Evolutionary conservation across 2,329 filamentous ascomycete genomes (phyloP).

Genomic region (Penicillium sp.): DNA sequence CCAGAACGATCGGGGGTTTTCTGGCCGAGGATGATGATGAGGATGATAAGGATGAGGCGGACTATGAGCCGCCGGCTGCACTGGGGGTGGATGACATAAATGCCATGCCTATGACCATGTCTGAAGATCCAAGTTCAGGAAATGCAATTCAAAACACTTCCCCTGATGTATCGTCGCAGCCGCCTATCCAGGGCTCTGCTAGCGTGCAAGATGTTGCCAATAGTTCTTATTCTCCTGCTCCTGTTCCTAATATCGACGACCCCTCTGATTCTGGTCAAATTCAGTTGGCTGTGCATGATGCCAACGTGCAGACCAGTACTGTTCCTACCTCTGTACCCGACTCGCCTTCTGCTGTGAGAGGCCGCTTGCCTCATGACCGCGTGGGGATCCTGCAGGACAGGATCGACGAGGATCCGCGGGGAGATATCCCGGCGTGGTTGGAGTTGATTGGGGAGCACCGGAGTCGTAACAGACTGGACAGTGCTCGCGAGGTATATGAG

Average conservation of each 20-base stretch:
- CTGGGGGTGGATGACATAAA: slow-evolving; percentile 48
- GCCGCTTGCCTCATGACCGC: slow-evolving; percentile 65
- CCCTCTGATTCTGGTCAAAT: slow-evolving; percentile 35
- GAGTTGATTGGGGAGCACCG: slow-evolving; percentile 80
- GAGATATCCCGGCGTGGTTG: slow-evolving; percentile 89
- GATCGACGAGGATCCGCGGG: slow-evolving; percentile 85
- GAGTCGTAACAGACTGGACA: slow-evolving; percentile 74
- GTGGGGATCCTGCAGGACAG: slow-evolving; percentile 81
- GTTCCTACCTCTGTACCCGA: slow-evolving; percentile 41
- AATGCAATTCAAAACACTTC: slow-evolving; percentile 54
- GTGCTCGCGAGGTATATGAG: slow-evolving; percentile 74
- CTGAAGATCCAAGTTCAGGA: slow-evolving; percentile 53
- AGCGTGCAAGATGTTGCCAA: slow-evolving; percentile 47
- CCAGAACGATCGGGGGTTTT: slow-evolving; percentile 57
- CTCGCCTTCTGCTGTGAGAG: slow-evolving; percentile 44
- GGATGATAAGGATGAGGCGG: slow-evolving; percentile 48
- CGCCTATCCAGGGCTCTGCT: slow-evolving; percentile 50
- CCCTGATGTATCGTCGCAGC: slow-evolving; percentile 59
- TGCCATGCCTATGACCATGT: slow-evolving; percentile 47
- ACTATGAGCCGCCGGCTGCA: slow-evolving; percentile 53
- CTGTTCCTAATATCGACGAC: slow-evolving; percentile 45
- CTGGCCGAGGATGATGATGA: slow-evolving; percentile 60
- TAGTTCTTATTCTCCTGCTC: slow-evolving; percentile 49
- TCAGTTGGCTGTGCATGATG: slow-evolving; percentile 35
- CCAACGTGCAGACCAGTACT: slow-evolving; percentile 35